These are phyloP conservation scores for Brettanomyces sp. DNA, from an alignment of 805 yeast species.

Conservation along the genomic window DNA sequence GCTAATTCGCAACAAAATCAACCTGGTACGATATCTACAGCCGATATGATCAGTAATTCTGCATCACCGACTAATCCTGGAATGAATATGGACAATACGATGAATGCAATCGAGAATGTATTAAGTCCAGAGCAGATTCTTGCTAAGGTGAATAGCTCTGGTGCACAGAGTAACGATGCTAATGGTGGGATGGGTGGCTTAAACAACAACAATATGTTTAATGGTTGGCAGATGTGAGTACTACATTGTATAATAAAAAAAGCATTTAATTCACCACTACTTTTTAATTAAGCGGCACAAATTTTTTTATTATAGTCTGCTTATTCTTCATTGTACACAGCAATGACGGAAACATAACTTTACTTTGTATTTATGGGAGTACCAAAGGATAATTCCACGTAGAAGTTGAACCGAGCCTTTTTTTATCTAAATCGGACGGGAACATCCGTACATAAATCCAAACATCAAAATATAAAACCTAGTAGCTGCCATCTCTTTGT, in stretches of 20 bases:
- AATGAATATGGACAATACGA: too few species aligned
- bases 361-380: too few species aligned
- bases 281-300: too few species aligned
- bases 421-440: too few species aligned
- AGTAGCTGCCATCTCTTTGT: too few species aligned
- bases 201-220: neutral
- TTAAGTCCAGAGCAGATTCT: conserved; percentile 27
- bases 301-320: too few species aligned
- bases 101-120: neutral
- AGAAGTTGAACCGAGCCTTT: too few species aligned
- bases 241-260: neutral
- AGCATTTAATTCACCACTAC: too few species aligned
- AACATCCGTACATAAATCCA: neutral
- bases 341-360: too few species aligned
- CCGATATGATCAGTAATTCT: neutral
- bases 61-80: neutral
- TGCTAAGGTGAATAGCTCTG: conserved; percentile 17
- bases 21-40: neutral
- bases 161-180: neutral
- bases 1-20: neutral
- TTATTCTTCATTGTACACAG: too few species aligned
- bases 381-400: too few species aligned
- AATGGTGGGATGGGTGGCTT: neutral
- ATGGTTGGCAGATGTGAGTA: neutral
- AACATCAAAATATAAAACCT: neutral